Base-by-base conservation (phyloP, 2,329 filamentous ascomycete species). In the Penicillium olsonii region DNA sequence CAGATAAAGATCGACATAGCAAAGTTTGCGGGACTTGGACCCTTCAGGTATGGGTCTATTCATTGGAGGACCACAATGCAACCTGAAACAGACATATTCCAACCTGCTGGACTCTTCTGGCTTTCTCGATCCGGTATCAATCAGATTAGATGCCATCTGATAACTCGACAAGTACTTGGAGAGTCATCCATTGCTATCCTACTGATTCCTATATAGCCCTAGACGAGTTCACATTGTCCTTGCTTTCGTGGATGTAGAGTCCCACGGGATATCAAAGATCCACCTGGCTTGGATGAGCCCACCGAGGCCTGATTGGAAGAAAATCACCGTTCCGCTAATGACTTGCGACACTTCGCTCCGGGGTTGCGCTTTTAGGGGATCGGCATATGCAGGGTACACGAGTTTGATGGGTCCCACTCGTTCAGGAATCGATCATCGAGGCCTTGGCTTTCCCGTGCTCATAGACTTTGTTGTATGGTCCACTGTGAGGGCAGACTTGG, bases 101-200 rank as follows among this genome's bases (percentile, higher is more conserved):
- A 35, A 35, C 33, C 33, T 35, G 17, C 8, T n/a, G n/a, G n/a
- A n/a, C n/a, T 31, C 27, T 31, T 14, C 15, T n/a, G 29, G 7
- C n/a, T 35, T 35, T 35, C 18, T 34, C 17, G 33, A 5, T 31
- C 14, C 5, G 27, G 17, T 35, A 57, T 57, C 55, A 41, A 57
- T 57, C 55, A 47, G 55, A 57, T 57, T 55, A 31, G 29, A 31
- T 31, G 12, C 29, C 11, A 31, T 31, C 29, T 31, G 29, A 31
- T 31, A 31, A 31, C 29, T 31, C n/a, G 12, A 31, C 11, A 4
- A 31, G n/a, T n/a, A n/a, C n/a, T n/a, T n/a, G n/a, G n/a, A n/a
- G n/a, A n/a, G n/a, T n/a, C n/a, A n/a, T n/a, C n/a, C n/a, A n/a
- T n/a, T n/a, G n/a, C n/a, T n/a, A n/a, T n/a, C n/a, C n/a, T n/a